phyloP scores from a whole-genome alignment of 306 rosid species.

The Trifolium pratense region DNA sequence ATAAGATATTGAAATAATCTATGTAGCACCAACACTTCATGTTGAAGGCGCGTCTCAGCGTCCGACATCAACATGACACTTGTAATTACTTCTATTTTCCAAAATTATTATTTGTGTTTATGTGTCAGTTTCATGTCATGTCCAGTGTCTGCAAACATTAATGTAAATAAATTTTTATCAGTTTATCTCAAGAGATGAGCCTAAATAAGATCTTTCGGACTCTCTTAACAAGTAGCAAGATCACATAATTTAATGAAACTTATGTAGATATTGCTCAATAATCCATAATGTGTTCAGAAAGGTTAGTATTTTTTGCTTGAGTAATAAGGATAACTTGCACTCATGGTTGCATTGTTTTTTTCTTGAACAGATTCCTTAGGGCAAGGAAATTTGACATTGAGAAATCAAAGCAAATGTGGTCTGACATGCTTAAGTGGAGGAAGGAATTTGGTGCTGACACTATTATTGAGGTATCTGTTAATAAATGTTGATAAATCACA shows the following conservation, averaged over 20 bases:
- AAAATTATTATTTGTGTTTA: too few species aligned
- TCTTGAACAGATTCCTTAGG: slow-evolving; percentile 67
- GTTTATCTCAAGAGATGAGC: background rate
- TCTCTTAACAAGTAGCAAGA: background rate
- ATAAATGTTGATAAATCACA: too few species aligned
- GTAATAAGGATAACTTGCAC: background rate
- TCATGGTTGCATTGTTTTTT: background rate
- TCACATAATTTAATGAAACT: background rate
- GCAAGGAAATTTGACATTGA: slow-evolving; percentile 86
- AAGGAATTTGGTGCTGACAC: slow-evolving; percentile 83
- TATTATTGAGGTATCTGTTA: slow-evolving; percentile 60
- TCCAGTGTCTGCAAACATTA: too few species aligned
- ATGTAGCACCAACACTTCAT: too few species aligned
- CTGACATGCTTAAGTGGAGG: slow-evolving; percentile 91
- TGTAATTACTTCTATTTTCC: too few species aligned
- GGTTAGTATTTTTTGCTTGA: background rate
- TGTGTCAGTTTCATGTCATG: too few species aligned
- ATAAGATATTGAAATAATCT: too few species aligned
- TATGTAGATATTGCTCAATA: background rate
- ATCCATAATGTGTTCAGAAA: background rate
- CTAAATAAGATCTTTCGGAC: background rate
- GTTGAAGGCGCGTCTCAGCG: too few species aligned
- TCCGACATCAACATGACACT: too few species aligned
- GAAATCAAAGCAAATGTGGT: slow-evolving; percentile 94
- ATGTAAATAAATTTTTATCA: too few species aligned